Evolutionary conservation across 352 stramenopile genomes (phyloP).

Genomic region (Globisporangium ultimum): DNA sequence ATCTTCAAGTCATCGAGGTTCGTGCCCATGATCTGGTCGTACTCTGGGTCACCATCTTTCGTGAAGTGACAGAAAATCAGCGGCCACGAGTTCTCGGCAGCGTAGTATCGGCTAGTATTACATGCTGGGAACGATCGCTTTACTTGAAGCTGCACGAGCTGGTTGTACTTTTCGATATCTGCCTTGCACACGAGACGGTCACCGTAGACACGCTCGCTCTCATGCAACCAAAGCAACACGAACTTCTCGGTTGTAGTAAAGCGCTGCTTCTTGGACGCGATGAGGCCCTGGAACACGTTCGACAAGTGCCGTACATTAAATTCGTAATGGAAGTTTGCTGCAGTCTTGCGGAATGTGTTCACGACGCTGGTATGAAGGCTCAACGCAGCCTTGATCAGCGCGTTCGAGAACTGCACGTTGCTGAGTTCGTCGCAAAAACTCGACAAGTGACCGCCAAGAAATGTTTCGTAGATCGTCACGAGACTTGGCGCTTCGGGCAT

Average conservation of each 20-base stretch:
- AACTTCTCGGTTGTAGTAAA: conserved; percentile 94
- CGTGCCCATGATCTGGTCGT: conserved; percentile 91
- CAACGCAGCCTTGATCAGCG: conserved; percentile 93
- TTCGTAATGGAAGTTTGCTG: conserved; percentile 97
- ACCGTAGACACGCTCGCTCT: conserved; percentile 95
- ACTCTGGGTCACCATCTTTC: conserved; percentile 90
- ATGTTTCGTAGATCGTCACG: conserved; percentile 96
- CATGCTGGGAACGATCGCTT: conserved; percentile 93
- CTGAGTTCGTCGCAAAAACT: conserved; percentile 88
- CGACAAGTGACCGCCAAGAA: conserved; percentile 92
- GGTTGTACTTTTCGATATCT: conserved; percentile 93
- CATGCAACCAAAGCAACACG: conserved; percentile 93
- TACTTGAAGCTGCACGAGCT: conserved; percentile 90
- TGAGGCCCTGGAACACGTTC: conserved; percentile 96
- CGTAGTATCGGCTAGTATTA: conserved; percentile 92
- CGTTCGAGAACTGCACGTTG: conserved; percentile 84
- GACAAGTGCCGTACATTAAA: conserved; percentile 96
- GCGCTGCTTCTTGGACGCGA: conserved; percentile 91
- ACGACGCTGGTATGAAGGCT: conserved; percentile 90
- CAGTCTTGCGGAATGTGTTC: conserved; percentile 93
- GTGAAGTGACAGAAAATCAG: conserved; percentile 96
- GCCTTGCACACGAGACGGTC: conserved; percentile 92
- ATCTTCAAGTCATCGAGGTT: conserved; percentile 87
- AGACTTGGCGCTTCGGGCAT: conserved; percentile 92
- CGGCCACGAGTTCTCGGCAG: conserved; percentile 92